Evolutionary conservation across 169 alveolate species (phyloP).

Genomic region (Eimeria sp.): DNA sequence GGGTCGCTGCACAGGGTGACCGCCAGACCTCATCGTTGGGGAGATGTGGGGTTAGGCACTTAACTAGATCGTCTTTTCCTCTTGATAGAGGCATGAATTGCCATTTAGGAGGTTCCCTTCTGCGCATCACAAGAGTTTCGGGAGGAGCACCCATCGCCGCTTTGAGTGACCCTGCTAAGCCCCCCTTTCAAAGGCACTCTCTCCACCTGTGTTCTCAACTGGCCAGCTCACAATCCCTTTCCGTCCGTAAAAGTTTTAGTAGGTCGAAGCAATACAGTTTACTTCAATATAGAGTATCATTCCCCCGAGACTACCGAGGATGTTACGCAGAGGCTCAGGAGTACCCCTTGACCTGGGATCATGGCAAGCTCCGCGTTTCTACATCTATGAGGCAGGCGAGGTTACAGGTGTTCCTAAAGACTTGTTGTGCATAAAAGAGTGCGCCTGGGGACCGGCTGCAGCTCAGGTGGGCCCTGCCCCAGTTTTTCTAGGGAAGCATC

Average conservation of each 20-base stretch:
- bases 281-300: background rate
- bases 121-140: background rate
- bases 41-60: background rate
- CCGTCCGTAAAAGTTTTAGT: background rate
- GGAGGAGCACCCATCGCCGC: background rate
- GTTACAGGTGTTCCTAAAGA: conserved; percentile 52
- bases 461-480: conserved; percentile 77
- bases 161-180: conserved; percentile 42
- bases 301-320: background rate
- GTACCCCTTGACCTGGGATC: conserved; percentile 33
- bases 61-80: background rate
- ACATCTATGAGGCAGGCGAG: conserved; percentile 66
- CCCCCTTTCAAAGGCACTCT: background rate
- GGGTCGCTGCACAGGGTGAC: background rate
- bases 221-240: background rate
- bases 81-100: background rate
- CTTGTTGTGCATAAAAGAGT: conserved; percentile 49
- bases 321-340: conserved; percentile 76
- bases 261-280: background rate
- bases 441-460: conserved; percentile 76
- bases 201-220: background rate
- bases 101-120: background rate
- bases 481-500: conserved; percentile 68
- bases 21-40: background rate
- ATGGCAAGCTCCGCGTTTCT: conserved; percentile 67